Conservation (phyloP, 768 basidiomycete genomes). For the Boletus subcaerulescens region DNA sequence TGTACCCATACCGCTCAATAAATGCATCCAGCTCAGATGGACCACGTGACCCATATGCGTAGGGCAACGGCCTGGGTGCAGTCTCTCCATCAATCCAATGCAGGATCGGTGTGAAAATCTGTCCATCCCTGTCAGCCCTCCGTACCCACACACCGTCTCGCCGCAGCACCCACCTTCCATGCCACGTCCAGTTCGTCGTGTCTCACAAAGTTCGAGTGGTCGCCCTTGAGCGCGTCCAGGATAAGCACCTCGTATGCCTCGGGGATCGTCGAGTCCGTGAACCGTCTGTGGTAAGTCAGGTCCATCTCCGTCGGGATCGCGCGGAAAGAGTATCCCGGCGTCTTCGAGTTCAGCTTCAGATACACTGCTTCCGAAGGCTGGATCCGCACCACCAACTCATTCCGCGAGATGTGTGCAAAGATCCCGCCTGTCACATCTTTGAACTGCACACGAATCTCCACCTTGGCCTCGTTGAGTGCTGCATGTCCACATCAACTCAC, state of each 20-base stretch:
- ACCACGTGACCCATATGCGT: slow-evolving; percentile 95
- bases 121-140: slow-evolving; percentile 7
- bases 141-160: not conserved
- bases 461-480: slow-evolving; percentile 98
- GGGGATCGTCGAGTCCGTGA: slow-evolving; percentile 87
- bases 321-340: slow-evolving; percentile 85
- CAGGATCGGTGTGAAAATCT: slow-evolving; percentile 93
- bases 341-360: slow-evolving; percentile 94
- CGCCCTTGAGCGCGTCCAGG: slow-evolving; percentile 93
- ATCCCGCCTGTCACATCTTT: slow-evolving; percentile 97
- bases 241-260: slow-evolving; percentile 97
- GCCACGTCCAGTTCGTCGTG: slow-evolving; percentile 96
- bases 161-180: slow-evolving; percentile 73
- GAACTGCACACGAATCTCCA: slow-evolving; percentile 96
- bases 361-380: slow-evolving; percentile 97
- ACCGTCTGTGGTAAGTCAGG: slow-evolving; percentile 94
- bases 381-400: slow-evolving; percentile 96
- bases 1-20: slow-evolving; percentile 73
- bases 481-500: slow-evolving; percentile 8
- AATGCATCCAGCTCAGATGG: slow-evolving; percentile 81
- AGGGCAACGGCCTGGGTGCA: slow-evolving; percentile 68
- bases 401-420: slow-evolving; percentile 93
- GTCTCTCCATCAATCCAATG: slow-evolving; percentile 93
- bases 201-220: slow-evolving; percentile 98
- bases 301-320: slow-evolving; percentile 98